phyloP scores from a whole-genome alignment of 345 rosid genomes.

The Euphorbia peplus region DNA sequence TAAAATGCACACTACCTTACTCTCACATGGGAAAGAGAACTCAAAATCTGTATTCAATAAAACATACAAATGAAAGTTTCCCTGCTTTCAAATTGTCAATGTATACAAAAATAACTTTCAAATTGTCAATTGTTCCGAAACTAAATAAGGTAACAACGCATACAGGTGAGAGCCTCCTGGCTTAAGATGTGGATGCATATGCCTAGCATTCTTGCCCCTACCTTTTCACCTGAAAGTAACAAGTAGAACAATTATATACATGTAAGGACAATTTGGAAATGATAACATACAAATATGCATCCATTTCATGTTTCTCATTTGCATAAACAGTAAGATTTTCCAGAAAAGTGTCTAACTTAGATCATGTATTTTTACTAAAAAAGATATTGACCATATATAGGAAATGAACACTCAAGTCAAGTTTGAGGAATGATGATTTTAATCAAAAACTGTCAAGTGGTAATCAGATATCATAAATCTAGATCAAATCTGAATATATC shows the following conservation, averaged over 20 bases:
- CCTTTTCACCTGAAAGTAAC: not conserved
- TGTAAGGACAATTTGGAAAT: not conserved
- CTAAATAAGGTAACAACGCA: no score
- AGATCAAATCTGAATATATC: not conserved
- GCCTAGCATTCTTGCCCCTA: not conserved
- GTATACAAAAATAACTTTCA: no score
- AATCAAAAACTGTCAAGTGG: not conserved
- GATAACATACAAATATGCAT: no score
- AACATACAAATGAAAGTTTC: no score
- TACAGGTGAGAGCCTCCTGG: no score
- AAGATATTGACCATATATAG: not conserved
- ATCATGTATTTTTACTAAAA: not conserved
- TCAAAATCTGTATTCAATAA: not conserved
- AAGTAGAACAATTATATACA: not conserved
- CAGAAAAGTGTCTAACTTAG: no score
- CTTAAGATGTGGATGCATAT: no score
- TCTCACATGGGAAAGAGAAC: no score
- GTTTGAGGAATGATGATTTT: not conserved
- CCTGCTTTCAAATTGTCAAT: no score
- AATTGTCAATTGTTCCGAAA: not conserved
- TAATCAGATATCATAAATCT: not conserved
- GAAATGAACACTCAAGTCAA: conserved; percentile 2
- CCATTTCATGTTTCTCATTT: no score
- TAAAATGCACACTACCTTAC: no score
- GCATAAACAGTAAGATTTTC: no score